Conservation (phyloP, 805 yeast genomes). For the Metschnikowia cerradonensis region DNA sequence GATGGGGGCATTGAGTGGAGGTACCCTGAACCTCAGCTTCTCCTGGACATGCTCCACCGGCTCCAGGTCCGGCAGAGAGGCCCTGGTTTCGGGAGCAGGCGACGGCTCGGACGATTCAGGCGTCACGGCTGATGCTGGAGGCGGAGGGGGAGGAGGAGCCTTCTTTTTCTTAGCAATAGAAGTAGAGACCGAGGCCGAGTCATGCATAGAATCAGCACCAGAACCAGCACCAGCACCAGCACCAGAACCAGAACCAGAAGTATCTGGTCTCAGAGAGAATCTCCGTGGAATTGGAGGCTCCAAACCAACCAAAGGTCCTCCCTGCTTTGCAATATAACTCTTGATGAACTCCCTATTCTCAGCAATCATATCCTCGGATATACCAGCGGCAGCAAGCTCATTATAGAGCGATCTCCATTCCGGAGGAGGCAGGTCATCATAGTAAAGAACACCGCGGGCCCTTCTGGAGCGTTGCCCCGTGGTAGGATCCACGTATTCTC, state of each 20-base stretch:
- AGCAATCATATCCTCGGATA: constrained; percentile 83
- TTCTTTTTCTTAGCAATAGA: not conserved
- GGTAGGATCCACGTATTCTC: constrained; percentile 47
- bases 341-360: constrained; percentile 80
- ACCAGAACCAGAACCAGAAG: no score
- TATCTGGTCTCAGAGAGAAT: not conserved
- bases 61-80: not conserved
- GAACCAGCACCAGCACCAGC: not conserved
- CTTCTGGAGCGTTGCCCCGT: constrained; percentile 55
- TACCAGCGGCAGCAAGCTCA: constrained; percentile 74
- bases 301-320: constrained; percentile 75
- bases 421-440: constrained; percentile 76
- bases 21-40: constrained; percentile 10
- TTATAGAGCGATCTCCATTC: constrained; percentile 77
- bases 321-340: constrained; percentile 67
- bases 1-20: constrained; percentile 9
- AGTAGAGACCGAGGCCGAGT: not conserved
- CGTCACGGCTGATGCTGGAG: not conserved
- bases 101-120: constrained; percentile 1
- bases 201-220: not conserved
- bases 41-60: not conserved
- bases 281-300: constrained; percentile 79
- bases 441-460: constrained; percentile 58
- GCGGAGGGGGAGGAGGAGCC: constrained; percentile 2
- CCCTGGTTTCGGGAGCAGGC: constrained; percentile 7